Evolutionary conservation across 2,329 filamentous ascomycete species (phyloP).

Genomic region (Talaromyces sp.): DNA sequence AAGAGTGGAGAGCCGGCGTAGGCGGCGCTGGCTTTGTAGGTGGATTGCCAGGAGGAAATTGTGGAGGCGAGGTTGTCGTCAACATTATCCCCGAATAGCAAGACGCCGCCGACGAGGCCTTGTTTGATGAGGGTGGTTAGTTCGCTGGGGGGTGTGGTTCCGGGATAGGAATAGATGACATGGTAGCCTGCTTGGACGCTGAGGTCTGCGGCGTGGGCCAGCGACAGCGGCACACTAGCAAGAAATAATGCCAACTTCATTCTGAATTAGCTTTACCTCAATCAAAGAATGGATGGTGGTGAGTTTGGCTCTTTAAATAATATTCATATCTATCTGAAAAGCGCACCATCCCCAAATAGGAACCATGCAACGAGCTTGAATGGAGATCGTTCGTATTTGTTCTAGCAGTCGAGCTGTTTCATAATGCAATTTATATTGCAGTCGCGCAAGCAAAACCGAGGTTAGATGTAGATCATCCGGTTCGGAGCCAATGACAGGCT

Average conservation of each 20-base stretch:
- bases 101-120: slow-evolving; percentile 27
- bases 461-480: neutral
- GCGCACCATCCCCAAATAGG: neutral
- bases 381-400: neutral
- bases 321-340: neutral
- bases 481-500: neutral
- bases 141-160: slow-evolving; percentile 18
- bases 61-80: slow-evolving; percentile 16
- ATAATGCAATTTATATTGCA: too few species aligned
- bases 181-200: slow-evolving; percentile 19
- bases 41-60: slow-evolving; percentile 18
- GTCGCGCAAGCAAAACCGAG: neutral
- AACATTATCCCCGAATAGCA: slow-evolving; percentile 27
- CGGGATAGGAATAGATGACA: slow-evolving; percentile 28
- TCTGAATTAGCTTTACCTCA: too few species aligned
- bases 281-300: neutral
- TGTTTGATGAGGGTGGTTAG: slow-evolving; percentile 20
- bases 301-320: neutral
- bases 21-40: slow-evolving; percentile 16
- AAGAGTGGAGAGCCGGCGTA: slow-evolving; percentile 21
- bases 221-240: neutral
- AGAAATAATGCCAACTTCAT: neutral
- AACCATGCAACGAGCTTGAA: neutral
- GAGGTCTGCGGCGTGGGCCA: slow-evolving; percentile 7
- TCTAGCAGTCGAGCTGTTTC: neutral